phyloP scores from a whole-genome alignment of 1,284 basidiomycete species.

The Ustilago nuda region DNA sequence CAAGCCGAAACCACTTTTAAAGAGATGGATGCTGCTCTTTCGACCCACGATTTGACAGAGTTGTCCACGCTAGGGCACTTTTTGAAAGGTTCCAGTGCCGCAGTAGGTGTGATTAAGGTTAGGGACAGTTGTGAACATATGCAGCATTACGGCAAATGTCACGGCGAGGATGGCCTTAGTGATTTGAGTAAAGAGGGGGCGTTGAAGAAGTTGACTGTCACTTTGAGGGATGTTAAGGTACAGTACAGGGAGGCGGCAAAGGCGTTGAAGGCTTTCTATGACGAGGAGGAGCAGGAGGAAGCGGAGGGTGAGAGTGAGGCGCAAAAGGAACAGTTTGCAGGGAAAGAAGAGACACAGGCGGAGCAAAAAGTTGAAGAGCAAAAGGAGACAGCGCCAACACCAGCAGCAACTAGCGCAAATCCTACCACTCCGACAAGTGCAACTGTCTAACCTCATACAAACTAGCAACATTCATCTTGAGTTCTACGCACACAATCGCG shows the following conservation, averaged over 20 bases:
- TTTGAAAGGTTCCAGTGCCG: conserved; percentile 92
- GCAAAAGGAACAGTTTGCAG: conserved; percentile 57
- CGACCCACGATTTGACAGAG: conserved; percentile 74
- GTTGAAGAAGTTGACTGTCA: conserved; percentile 44
- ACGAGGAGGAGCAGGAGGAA: conserved; percentile 68
- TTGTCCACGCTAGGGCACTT: conserved; percentile 87
- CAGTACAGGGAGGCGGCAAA: conserved; percentile 64
- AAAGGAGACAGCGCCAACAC: neutral
- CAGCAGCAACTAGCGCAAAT: neutral
- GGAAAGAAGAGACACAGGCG: conserved; percentile 73
- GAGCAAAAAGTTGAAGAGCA: conserved; percentile 67
- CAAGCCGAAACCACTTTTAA: conserved; percentile 76
- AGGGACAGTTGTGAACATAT: conserved; percentile 86
- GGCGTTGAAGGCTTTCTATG: conserved; percentile 69
- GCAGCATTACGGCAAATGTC: conserved; percentile 79
- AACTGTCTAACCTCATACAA: no score
- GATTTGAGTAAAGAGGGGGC: conserved; percentile 52
- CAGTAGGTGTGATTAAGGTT: conserved; percentile 84
- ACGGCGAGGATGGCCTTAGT: conserved; percentile 68
- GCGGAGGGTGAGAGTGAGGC: neutral
- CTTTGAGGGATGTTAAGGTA: conserved; percentile 59
- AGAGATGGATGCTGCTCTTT: conserved; percentile 81
- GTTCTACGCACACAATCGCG: no score
- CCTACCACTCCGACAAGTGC: neutral
- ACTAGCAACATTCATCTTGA: no score